phyloP scores from a whole-genome alignment of 768 basidiomycete genomes.

The Hericium alpestre region DNA sequence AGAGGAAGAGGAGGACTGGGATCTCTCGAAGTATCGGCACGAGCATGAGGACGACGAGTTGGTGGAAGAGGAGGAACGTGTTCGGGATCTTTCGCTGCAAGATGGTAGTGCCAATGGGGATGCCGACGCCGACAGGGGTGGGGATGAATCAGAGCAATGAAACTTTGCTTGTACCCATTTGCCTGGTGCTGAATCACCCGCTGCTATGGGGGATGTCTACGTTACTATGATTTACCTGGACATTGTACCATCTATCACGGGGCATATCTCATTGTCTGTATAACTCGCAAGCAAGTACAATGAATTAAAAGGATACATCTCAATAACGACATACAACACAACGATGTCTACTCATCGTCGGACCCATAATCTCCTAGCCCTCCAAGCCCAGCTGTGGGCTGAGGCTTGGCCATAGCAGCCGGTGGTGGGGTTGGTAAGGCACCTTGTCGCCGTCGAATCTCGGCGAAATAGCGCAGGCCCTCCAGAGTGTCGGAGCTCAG shows the following conservation, averaged over 20 bases:
- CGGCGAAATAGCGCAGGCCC: conserved; percentile 83
- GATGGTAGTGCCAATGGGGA: conserved; percentile 16
- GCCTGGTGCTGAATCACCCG: neutral
- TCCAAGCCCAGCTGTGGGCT: conserved; percentile 39
- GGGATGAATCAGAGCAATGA: neutral
- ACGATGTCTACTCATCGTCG: conserved; percentile 43
- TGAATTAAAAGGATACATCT: neutral
- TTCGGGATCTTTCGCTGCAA: conserved; percentile 32
- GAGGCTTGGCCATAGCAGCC: conserved; percentile 18
- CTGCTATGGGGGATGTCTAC: neutral
- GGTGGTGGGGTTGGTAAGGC: conserved; percentile 12
- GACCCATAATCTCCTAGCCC: conserved; percentile 67
- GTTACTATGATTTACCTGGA: neutral
- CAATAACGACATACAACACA: neutral
- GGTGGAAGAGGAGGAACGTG: conserved; percentile 40
- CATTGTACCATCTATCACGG: neutral
- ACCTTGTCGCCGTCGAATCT: conserved; percentile 67
- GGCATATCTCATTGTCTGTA: neutral
- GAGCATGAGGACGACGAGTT: conserved; percentile 52
- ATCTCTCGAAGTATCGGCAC: conserved; percentile 44
- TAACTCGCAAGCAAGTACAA: neutral
- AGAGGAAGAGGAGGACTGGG: conserved; percentile 38
- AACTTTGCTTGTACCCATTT: neutral
- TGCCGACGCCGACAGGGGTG: neutral
- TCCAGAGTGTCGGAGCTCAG: conserved; percentile 80